Conservation (phyloP, 2,329 filamentous ascomycete genomes). For the Stachybotrys echinatus region DNA sequence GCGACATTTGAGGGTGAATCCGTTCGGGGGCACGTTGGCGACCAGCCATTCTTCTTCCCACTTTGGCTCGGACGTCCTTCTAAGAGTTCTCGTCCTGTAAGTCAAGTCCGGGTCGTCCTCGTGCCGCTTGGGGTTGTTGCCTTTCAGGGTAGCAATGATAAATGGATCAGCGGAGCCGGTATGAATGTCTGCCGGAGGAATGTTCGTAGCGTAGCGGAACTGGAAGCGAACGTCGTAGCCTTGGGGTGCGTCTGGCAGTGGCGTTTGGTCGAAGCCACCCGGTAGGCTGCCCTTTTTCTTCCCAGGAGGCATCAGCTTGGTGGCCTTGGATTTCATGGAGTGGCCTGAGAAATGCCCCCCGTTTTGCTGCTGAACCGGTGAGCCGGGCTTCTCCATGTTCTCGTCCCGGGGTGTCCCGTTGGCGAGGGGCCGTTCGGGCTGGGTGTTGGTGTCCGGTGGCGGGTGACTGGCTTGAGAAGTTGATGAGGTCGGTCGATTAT, state of each 20-base stretch:
- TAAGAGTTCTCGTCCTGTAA: conserved; percentile 71
- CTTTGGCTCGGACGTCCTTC: conserved; percentile 64
- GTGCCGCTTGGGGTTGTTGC: conserved; percentile 66
- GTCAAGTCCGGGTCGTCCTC: conserved; percentile 77
- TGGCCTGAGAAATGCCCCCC: neutral
- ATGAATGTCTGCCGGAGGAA: conserved; percentile 76
- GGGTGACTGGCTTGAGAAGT: neutral
- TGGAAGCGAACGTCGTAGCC: conserved; percentile 84
- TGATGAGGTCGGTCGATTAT: neutral
- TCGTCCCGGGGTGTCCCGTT: neutral
- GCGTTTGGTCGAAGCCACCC: conserved; percentile 76
- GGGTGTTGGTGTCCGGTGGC: neutral
- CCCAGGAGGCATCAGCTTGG: conserved; percentile 17
- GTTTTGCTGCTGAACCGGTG: no score
- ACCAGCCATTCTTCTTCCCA: conserved; percentile 89
- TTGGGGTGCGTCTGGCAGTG: conserved; percentile 65
- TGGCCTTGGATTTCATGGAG: conserved; percentile 2
- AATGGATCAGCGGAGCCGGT: conserved; percentile 80
- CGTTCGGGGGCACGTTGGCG: conserved; percentile 74
- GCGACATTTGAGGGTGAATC: conserved; percentile 79
- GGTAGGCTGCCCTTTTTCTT: conserved; percentile 42
- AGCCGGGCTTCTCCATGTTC: neutral
- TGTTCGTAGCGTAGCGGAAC: conserved; percentile 73
- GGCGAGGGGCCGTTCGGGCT: neutral
- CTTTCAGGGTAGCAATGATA: conserved; percentile 68